phyloP scores from a whole-genome alignment of 2,329 filamentous ascomycete genomes.

The Helotiales sp. region DNA sequence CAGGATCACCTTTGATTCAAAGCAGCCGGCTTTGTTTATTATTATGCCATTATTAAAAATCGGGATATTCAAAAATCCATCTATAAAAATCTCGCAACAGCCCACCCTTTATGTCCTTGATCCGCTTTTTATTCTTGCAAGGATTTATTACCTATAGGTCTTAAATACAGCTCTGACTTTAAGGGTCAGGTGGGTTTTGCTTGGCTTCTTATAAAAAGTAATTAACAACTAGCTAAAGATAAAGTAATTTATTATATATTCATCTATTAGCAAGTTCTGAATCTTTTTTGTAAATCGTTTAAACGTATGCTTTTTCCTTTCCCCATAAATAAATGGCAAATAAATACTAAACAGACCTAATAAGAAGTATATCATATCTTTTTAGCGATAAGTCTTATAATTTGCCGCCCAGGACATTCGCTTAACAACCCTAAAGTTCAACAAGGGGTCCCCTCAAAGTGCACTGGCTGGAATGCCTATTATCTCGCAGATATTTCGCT shows the following conservation, averaged over 20 bases:
- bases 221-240: not conserved
- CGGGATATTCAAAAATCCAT: constrained; percentile 8
- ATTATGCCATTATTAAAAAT: constrained; percentile 3
- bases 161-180: too few relatives aligned
- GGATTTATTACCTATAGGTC: too few relatives aligned
- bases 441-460: constrained; percentile 13
- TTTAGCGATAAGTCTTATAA: constrained; percentile 43
- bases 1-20: too few relatives aligned
- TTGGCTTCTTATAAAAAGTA: too few relatives aligned
- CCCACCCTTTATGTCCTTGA: too few relatives aligned
- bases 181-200: too few relatives aligned
- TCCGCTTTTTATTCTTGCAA: too few relatives aligned
- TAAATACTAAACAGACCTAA: constrained; percentile 48
- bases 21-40: too few relatives aligned
- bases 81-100: not conserved
- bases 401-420: constrained; percentile 48
- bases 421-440: constrained; percentile 17
- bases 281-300: constrained; percentile 45
- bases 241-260: too few relatives aligned
- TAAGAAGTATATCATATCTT: constrained; percentile 47
- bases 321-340: constrained; percentile 51
- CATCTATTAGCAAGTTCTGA: constrained; percentile 16
- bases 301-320: constrained; percentile 42
- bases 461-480: constrained; percentile 17
- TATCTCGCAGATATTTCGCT: constrained; percentile 18